A percentile compares a stretch with the other conserved stretches of the same genome.
These are phyloP conservation scores for Leptodontidium sp. DNA, from an alignment of 2,329 filamentous ascomycete species.

Conservation along the genomic window DNA sequence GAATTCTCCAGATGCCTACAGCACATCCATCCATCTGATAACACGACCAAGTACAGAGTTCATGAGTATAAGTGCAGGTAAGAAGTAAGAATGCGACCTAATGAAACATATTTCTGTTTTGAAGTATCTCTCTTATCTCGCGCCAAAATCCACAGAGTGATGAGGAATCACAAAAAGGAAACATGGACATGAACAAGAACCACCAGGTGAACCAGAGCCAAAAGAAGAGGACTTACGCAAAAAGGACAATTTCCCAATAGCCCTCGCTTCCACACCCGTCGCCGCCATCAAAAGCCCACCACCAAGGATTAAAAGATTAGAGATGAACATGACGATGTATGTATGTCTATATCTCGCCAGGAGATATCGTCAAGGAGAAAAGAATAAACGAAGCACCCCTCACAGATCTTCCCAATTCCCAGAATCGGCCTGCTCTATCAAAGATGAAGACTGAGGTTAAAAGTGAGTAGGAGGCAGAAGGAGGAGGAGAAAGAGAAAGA, in stretches of 20 bases:
- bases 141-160: background rate
- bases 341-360: constrained; percentile 4
- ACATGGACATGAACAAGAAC: background rate
- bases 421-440: constrained; percentile 14
- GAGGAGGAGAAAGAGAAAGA: background rate
- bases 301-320: constrained; percentile 33
- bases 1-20: constrained; percentile 3
- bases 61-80: no score
- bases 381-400: background rate
- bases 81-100: no score
- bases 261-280: constrained; percentile 23
- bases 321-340: constrained; percentile 30
- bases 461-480: background rate
- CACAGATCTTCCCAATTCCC: constrained; percentile 6
- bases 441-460: background rate
- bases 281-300: constrained; percentile 29
- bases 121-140: no score
- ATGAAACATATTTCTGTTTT: no score
- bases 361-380: background rate
- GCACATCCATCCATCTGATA: background rate
- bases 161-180: background rate
- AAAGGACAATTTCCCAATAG: constrained; percentile 25
- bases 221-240: constrained; percentile 25
- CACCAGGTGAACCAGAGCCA: no score
- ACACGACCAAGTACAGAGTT: no score